Evolutionary conservation across 2,329 filamentous ascomycete genomes (phyloP).

Genomic region (Dactylellina haptotyla): DNA sequence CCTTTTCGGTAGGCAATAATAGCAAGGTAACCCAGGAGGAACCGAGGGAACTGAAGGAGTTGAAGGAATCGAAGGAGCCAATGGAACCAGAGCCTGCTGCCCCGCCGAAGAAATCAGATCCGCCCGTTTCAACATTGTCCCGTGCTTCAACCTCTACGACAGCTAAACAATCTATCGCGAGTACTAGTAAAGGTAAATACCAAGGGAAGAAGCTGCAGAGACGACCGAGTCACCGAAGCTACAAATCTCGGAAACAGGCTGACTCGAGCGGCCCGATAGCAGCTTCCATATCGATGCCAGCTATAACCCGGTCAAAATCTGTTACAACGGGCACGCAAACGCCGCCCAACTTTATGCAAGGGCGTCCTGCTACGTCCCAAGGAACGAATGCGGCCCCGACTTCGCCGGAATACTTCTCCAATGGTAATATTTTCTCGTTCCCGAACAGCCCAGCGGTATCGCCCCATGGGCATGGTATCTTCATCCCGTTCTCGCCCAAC

Average conservation of each 20-base stretch:
- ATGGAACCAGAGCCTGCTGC: too few relatives aligned
- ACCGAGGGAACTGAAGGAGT: neutral
- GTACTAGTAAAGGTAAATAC: slow-evolving; percentile 22
- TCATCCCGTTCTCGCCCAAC: slow-evolving; percentile 20
- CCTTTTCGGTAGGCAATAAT: slow-evolving; percentile 42
- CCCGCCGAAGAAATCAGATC: neutral
- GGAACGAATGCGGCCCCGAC: neutral
- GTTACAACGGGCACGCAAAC: slow-evolving; percentile 39
- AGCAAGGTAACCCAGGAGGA: slow-evolving; percentile 46
- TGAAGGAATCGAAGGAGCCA: too few relatives aligned
- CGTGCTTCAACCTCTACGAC: slow-evolving; percentile 38
- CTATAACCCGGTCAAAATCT: slow-evolving; percentile 8
- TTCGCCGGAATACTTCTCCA: neutral
- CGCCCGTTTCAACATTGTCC: slow-evolving; percentile 16
- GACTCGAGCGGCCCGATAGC: neutral
- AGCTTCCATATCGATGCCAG: neutral
- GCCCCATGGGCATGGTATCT: slow-evolving; percentile 12
- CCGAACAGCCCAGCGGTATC: slow-evolving; percentile 1
- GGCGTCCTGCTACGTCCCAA: neutral
- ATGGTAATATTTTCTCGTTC: slow-evolving; percentile 6
- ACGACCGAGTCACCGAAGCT: slow-evolving; percentile 39
- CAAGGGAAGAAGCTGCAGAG: slow-evolving; percentile 44
- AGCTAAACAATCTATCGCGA: slow-evolving; percentile 23
- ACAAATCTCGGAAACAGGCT: slow-evolving; percentile 26
- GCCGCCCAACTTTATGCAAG: neutral